phyloP scores from a whole-genome alignment of 2,329 filamentous ascomycete species.

The Podosphaera xanthii region DNA sequence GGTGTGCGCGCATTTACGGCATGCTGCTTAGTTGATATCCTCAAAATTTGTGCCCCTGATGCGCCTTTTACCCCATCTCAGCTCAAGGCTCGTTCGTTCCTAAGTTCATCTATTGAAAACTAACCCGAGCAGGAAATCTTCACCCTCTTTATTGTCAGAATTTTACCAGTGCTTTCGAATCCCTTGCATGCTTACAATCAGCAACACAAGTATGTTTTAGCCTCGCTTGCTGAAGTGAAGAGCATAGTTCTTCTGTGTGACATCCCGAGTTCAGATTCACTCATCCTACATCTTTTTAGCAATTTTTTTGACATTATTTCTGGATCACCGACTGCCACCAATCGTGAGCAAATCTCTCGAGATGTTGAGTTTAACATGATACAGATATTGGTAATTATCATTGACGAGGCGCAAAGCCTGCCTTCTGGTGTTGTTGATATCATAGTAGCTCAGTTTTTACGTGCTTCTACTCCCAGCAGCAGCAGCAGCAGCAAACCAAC shows the following conservation, averaged over 20 bases:
- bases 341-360: conserved; percentile 67
- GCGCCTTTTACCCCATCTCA: conserved; percentile 81
- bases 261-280: conserved; percentile 55
- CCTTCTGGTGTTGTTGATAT: conserved; percentile 70
- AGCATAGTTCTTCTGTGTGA: conserved; percentile 84
- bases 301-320: conserved; percentile 84
- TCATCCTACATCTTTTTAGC: conserved; percentile 65
- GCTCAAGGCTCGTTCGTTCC: conserved; percentile 42
- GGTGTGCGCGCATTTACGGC: conserved; percentile 78
- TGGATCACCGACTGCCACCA: conserved; percentile 46
- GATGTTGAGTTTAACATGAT: conserved; percentile 89
- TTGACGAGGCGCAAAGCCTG: conserved; percentile 64
- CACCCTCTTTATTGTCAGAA: conserved; percentile 60
- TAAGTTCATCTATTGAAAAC: background rate
- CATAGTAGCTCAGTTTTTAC: conserved; percentile 85
- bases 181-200: conserved; percentile 76
- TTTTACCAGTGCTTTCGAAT: conserved; percentile 67
- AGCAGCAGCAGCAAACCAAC: conserved; percentile 20
- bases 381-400: conserved; percentile 57
- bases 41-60: conserved; percentile 80
- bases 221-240: conserved; percentile 77
- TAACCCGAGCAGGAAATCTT: conserved; percentile 58
- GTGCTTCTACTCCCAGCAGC: conserved; percentile 41
- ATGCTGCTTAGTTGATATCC: conserved; percentile 77
- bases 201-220: conserved; percentile 78